Conservation (phyloP, 1,284 basidiomycete genomes). For the Porogramme epimiltina region DNA sequence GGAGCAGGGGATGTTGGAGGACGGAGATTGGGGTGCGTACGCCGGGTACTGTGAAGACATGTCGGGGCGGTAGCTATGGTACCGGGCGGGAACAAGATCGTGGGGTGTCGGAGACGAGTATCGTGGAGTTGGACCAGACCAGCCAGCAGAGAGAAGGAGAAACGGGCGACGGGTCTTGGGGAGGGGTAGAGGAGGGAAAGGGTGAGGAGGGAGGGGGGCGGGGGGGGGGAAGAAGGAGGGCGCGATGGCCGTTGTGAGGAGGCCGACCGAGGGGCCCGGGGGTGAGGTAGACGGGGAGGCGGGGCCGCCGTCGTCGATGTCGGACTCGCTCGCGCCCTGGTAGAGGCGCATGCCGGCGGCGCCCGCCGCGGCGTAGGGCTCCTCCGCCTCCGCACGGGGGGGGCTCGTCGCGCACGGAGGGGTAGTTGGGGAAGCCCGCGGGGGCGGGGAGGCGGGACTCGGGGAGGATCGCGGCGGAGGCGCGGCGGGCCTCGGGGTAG, state of each 20-base stretch:
- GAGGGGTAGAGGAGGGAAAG: slow-evolving; percentile 4
- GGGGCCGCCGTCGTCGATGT: too few species aligned
- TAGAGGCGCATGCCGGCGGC: not conserved
- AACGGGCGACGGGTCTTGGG: slow-evolving; percentile 2
- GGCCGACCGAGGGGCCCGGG: too few species aligned
- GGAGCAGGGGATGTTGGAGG: slow-evolving; percentile 21
- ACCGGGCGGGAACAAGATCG: not conserved
- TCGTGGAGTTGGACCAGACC: slow-evolving; percentile 15
- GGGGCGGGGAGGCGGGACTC: not conserved
- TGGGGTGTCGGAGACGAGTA: too few species aligned
- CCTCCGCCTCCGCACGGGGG: slow-evolving; percentile 7
- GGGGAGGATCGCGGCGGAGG: slow-evolving; percentile 14
- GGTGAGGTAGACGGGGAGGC: too few species aligned
- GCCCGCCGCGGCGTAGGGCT: slow-evolving; percentile 18
- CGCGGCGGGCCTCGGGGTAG: slow-evolving; percentile 18
- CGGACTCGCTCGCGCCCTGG: too few species aligned
- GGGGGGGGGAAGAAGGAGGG: not conserved
- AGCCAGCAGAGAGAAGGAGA: slow-evolving; percentile 4
- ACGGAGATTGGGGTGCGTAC: slow-evolving; percentile 26
- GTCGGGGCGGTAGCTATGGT: not conserved
- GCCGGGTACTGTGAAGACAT: slow-evolving; percentile 34
- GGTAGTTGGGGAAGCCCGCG: not conserved
- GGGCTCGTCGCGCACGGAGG: slow-evolving; percentile 5
- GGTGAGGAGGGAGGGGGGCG: slow-evolving; percentile 1
- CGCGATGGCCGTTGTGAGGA: too few species aligned